Base-by-base conservation (phyloP, 2,329 filamentous ascomycete species). In the Venturia pyrina region DNA sequence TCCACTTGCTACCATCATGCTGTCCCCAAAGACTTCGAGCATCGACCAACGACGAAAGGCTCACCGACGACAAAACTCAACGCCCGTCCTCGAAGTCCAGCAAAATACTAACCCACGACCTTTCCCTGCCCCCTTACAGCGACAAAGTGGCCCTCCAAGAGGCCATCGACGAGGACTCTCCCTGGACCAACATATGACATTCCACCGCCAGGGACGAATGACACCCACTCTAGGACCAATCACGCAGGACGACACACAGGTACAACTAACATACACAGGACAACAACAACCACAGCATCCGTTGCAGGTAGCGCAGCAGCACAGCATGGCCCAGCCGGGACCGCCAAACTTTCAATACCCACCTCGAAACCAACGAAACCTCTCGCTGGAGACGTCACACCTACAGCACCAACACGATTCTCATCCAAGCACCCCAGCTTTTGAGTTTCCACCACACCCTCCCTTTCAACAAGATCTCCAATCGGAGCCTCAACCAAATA, bases 301-400 rank as follows among this genome's bases (percentile, higher is more conserved):
- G 80, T 85, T 91, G 87, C 89, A 88, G 88, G 89, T 90, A 90
- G 85, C 89, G 87, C 91, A 93, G 86, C 87, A 90, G 87, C 90
- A 92, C 82, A 86, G 86, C 85, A 84, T 87, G 84, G 85, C 85
- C 85, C 87, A 89, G 86, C 89, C 89, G 86, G 88, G 89, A 43
- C 64, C 41, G 34, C 53, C 37, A 44, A 28, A 62, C 15, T 24
- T 41, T 15, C 53, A 59, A 46, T 61, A 64, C n/a, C 64, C 50
- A 40, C 64, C 65, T 34, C 59, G 41, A 50, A 32, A 43, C 24
- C 63, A 44, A 61, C 61, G 43, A 34, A 46, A 46, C n/a, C 64
- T 66, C 24, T 62, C 64, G n/a, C 37, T 57, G 46, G 60, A 66
- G 37, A 64, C 48, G 17, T 34, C 57, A 40, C 64, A 66, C 21